These are phyloP conservation scores for Dalbergia cultrata DNA, from an alignment of 306 rosid species.

Conservation along the genomic window DNA sequence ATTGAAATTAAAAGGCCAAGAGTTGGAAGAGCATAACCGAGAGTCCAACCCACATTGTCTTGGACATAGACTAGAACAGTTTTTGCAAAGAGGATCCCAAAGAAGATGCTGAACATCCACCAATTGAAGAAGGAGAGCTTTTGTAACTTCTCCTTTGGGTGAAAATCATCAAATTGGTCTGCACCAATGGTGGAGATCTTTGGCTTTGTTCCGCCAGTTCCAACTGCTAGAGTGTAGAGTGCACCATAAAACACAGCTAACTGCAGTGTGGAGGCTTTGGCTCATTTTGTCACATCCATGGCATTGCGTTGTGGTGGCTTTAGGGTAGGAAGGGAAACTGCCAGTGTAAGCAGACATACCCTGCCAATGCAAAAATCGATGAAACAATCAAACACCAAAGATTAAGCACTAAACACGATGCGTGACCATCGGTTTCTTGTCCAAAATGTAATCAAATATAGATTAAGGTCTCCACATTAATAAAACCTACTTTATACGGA, in stretches of 20 bases:
- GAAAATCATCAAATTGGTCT: constrained; percentile 86
- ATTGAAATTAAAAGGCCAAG: constrained; percentile 71
- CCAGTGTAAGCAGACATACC: constrained; percentile 62
- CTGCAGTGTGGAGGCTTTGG: constrained; percentile 54
- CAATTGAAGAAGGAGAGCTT: constrained; percentile 93
- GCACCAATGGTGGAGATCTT: constrained; percentile 98
- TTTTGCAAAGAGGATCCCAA: constrained; percentile 86
- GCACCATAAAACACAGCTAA: constrained; percentile 60
- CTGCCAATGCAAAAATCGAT: constrained; percentile 40
- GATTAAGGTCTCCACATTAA: not conserved
- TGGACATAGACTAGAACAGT: constrained; percentile 76
- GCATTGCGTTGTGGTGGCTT: constrained; percentile 54
- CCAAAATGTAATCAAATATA: not conserved
- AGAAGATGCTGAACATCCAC: constrained; percentile 95
- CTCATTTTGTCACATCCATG: constrained; percentile 45
- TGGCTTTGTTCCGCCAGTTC: constrained; percentile 96
- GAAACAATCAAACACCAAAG: not conserved
- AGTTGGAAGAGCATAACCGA: constrained; percentile 91
- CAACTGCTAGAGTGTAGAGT: constrained; percentile 74
- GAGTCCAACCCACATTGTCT: constrained; percentile 78
- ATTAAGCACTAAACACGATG: not conserved
- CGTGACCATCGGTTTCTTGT: not conserved
- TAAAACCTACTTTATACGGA: not conserved
- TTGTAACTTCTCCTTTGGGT: constrained; percentile 73
- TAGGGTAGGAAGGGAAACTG: constrained; percentile 60